These are phyloP conservation scores for Ogataea trehaloabstinens DNA, from an alignment of 805 yeast species.

Conservation along the genomic window DNA sequence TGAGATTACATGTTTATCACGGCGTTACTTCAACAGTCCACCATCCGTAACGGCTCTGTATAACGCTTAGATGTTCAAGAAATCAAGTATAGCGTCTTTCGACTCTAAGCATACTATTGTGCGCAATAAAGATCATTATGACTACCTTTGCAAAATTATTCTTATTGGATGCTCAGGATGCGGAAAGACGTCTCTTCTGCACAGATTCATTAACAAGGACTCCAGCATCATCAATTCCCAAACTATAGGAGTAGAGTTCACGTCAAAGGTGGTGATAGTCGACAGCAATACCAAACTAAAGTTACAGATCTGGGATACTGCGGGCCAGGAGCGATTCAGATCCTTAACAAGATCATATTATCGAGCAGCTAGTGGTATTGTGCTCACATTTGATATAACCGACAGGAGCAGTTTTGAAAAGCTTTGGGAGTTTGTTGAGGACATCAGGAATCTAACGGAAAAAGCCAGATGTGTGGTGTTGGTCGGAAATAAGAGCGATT, in stretches of 20 bases:
- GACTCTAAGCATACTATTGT: slow-evolving; percentile 19
- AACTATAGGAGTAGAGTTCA: slow-evolving; percentile 41
- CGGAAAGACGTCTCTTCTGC: slow-evolving; percentile 34
- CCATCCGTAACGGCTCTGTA: too few species aligned
- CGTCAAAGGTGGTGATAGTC: slow-evolving; percentile 29
- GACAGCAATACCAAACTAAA: slow-evolving; percentile 24
- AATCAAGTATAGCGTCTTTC: slow-evolving; percentile 17
- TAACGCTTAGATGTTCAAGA: slow-evolving; percentile 11
- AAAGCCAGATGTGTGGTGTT: slow-evolving; percentile 29
- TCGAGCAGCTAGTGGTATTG: slow-evolving; percentile 37
- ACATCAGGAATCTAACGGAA: slow-evolving; percentile 29
- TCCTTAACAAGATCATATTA: slow-evolving; percentile 38
- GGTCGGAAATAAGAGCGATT: slow-evolving; percentile 37
- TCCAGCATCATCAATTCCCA: slow-evolving; percentile 30
- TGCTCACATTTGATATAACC: slow-evolving; percentile 34
- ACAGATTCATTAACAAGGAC: slow-evolving; percentile 31
- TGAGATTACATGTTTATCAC: too few species aligned
- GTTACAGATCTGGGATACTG: slow-evolving; percentile 27
- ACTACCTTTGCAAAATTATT: slow-evolving; percentile 33
- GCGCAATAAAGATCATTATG: slow-evolving; percentile 26
- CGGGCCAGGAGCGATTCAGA: slow-evolving; percentile 30
- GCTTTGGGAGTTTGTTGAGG: slow-evolving; percentile 32
- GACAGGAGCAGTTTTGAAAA: slow-evolving; percentile 23
- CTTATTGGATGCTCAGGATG: slow-evolving; percentile 15
- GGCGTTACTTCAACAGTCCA: too few species aligned